Conservation (phyloP, 495 filamentous ascomycete species). For the Aspergillus hancockii region DNA sequence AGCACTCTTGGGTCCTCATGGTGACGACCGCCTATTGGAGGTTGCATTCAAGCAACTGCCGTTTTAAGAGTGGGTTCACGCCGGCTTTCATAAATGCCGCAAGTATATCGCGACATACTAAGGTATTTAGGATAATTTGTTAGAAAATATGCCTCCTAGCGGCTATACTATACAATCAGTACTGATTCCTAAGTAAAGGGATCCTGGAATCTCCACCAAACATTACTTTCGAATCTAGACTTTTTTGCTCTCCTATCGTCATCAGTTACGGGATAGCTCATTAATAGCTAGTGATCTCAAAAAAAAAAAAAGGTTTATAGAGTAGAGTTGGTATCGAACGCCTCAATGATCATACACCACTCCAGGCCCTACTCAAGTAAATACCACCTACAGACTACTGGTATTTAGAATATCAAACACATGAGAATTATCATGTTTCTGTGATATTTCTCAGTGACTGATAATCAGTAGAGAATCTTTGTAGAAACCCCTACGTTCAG, state of each 20-base stretch:
- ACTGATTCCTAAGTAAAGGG: conserved; percentile 28
- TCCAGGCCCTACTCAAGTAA: neutral
- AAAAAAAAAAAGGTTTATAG: too few relatives aligned
- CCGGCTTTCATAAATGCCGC: neutral
- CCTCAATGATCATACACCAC: neutral
- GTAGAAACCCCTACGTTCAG: neutral
- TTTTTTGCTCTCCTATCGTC: conserved; percentile 41
- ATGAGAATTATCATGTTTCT: neutral
- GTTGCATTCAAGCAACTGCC: conserved; percentile 6
- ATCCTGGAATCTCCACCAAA: conserved; percentile 32
- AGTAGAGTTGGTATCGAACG: neutral
- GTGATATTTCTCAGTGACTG: neutral
- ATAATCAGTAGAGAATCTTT: neutral
- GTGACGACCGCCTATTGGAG: conserved; percentile 5
- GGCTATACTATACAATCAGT: conserved; percentile 29
- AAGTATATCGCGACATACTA: neutral
- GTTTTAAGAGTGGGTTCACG: neutral
- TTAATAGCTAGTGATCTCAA: too few relatives aligned
- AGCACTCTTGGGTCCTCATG: conserved; percentile 7
- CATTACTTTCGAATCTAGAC: conserved; percentile 24
- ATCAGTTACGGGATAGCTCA: too few relatives aligned
- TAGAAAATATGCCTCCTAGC: conserved; percentile 40
- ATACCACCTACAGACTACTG: neutral
- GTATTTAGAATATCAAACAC: neutral
- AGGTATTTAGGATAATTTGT: conserved; percentile 26